Percentiles rank a stretch among this genome's conserved stretches.
These are phyloP conservation scores for Camellia sinensis DNA, from an alignment of 148 eudicot genomes.

Conservation along the genomic window DNA sequence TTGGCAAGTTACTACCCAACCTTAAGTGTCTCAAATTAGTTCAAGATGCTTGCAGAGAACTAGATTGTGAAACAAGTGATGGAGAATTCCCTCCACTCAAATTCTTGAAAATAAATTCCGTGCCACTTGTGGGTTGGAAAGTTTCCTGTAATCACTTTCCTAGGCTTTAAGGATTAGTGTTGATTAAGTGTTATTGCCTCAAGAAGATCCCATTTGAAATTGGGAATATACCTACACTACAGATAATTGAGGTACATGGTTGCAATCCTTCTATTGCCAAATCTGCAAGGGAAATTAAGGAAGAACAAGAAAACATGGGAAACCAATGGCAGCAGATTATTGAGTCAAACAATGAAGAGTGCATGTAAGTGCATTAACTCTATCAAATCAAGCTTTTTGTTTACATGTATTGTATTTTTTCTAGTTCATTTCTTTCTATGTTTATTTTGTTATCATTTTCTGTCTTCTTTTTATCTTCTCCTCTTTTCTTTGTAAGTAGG, in stretches of 20 bases:
- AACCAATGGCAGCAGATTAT: too few relatives aligned
- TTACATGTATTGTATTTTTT: too few relatives aligned
- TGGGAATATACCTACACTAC: background rate
- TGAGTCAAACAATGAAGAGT: too few relatives aligned
- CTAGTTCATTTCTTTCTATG: too few relatives aligned
- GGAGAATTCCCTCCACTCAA: background rate
- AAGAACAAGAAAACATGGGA: background rate
- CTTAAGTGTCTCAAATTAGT: background rate
- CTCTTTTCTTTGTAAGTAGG: too few relatives aligned
- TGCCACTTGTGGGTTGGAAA: background rate
- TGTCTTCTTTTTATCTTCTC: too few relatives aligned
- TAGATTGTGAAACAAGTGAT: too few relatives aligned
- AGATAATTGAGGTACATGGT: background rate
- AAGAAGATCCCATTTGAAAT: background rate
- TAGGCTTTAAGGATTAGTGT: background rate
- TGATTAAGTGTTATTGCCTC: background rate
- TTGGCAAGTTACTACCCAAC: conserved; percentile 15
- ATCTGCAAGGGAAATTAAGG: background rate
- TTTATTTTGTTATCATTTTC: too few relatives aligned
- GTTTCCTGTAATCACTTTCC: background rate
- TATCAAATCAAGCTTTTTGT: too few relatives aligned
- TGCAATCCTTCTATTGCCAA: background rate
- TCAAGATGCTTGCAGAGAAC: background rate
- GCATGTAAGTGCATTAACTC: too few relatives aligned
- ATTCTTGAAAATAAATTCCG: background rate